phyloP scores from a whole-genome alignment of 352 stramenopile species.

The Phytophthora rubi region DNA sequence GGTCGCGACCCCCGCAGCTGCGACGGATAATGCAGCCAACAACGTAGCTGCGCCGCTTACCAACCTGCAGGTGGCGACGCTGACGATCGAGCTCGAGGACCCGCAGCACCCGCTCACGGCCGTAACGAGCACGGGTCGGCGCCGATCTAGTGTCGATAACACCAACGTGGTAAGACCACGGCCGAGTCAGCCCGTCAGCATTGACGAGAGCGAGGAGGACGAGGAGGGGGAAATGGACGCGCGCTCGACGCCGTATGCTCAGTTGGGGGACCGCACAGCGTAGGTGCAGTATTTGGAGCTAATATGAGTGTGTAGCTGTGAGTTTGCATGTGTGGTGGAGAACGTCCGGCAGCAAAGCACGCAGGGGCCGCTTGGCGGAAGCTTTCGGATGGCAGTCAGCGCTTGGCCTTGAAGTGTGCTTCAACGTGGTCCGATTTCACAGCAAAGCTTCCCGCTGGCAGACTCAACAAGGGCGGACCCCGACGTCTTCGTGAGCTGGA shows the following conservation, averaged over 20 bases:
- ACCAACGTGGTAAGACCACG: constrained; percentile 27
- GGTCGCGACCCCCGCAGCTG: constrained; percentile 7
- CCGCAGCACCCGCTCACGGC: constrained; percentile 37
- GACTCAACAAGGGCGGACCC: constrained; percentile 2
- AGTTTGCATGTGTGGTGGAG: constrained; percentile 14
- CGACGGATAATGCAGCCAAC: not conserved
- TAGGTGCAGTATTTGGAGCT: constrained; percentile 20
- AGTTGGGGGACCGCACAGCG: constrained; percentile 20
- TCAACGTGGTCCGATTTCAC: constrained; percentile 22
- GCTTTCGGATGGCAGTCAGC: constrained; percentile 7
- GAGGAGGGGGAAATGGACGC: constrained; percentile 24
- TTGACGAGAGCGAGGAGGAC: constrained; percentile 9
- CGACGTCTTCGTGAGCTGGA: constrained; percentile 7
- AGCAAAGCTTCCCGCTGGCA: constrained; percentile 8
- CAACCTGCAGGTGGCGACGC: constrained; percentile 29
- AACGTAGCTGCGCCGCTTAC: constrained; percentile 3
- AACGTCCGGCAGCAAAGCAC: constrained; percentile 2
- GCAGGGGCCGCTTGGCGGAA: not conserved
- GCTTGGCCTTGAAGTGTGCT: constrained; percentile 18
- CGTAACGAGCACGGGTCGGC: constrained; percentile 33
- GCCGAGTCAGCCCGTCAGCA: constrained; percentile 19
- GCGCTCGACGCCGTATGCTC: constrained; percentile 24
- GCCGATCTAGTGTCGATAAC: constrained; percentile 33
- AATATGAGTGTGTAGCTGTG: constrained; percentile 33
- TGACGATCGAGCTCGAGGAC: constrained; percentile 42